Evolutionary conservation across 495 filamentous ascomycete species (phyloP).

Genomic region (Entonaema liquescens): DNA sequence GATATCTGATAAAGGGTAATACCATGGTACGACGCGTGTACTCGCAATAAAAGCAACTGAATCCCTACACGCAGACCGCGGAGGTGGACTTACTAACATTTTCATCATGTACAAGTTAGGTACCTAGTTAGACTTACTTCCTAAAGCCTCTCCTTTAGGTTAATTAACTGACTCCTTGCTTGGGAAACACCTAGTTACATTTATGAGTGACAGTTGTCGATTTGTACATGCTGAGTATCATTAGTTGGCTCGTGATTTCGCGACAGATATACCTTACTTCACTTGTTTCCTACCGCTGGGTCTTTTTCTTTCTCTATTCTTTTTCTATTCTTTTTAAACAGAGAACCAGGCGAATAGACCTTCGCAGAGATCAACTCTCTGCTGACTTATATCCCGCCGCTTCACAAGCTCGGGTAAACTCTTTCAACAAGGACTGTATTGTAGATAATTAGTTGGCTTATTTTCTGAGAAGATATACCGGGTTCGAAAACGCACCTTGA

Average conservation of each 20-base stretch:
- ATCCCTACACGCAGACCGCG: not conserved
- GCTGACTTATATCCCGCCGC: not conserved
- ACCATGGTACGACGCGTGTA: constrained; percentile 9
- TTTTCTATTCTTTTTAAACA: too few species aligned
- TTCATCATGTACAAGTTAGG: too few species aligned
- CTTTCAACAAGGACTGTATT: constrained; percentile 41
- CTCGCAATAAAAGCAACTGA: not conserved
- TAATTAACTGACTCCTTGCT: not conserved
- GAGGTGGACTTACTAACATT: not conserved
- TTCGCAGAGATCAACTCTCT: not conserved
- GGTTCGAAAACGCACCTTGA: constrained; percentile 50
- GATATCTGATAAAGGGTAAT: not conserved
- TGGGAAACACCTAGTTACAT: not conserved
- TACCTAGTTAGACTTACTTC: too few species aligned
- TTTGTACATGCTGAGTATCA: not conserved
- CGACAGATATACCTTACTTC: too few species aligned
- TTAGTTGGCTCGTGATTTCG: too few species aligned
- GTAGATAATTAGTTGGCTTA: constrained; percentile 1
- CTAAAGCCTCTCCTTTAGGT: not conserved
- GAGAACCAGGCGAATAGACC: not conserved
- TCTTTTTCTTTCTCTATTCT: not conserved
- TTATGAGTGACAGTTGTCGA: not conserved
- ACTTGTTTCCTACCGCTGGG: too few species aligned
- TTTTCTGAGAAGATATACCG: not conserved
- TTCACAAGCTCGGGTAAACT: constrained; percentile 44